phyloP scores from a whole-genome alignment of 306 rosid genomes.

The Boehmeria nivea region DNA sequence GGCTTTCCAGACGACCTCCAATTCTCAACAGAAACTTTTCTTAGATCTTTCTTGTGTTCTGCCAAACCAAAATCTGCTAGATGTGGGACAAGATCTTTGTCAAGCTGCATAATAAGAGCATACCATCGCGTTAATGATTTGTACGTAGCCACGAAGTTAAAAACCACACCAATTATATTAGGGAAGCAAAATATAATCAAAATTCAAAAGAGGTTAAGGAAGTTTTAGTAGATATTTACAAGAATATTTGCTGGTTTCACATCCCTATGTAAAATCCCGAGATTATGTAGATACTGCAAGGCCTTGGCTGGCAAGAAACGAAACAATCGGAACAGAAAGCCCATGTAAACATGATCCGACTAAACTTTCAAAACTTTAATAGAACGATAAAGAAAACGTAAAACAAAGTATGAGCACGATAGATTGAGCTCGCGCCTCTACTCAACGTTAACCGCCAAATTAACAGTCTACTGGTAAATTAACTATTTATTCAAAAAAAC shows the following conservation, averaged over 20 bases:
- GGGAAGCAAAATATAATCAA: slow-evolving; percentile 1
- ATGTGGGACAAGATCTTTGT: slow-evolving; percentile 56
- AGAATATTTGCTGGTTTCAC: slow-evolving; percentile 95
- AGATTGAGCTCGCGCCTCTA: too few species aligned
- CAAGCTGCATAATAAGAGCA: slow-evolving; percentile 58
- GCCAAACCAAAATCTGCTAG: slow-evolving; percentile 97
- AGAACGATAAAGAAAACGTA: too few species aligned
- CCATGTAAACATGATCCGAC: slow-evolving; percentile 1
- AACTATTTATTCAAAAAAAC: too few species aligned
- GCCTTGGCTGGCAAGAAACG: slow-evolving; percentile 66
- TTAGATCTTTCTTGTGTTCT: slow-evolving; percentile 56
- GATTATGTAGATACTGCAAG: slow-evolving; percentile 81
- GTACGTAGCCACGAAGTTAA: neutral
- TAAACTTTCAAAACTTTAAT: too few species aligned
- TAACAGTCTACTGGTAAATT: too few species aligned
- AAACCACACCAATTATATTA: neutral
- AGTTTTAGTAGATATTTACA: slow-evolving; percentile 46
- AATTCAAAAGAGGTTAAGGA: slow-evolving; percentile 12
- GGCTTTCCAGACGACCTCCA: slow-evolving; percentile 96
- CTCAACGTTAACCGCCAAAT: too few species aligned
- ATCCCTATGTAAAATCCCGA: slow-evolving; percentile 93
- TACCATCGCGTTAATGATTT: slow-evolving; percentile 7
- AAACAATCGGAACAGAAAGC: slow-evolving; percentile 23
- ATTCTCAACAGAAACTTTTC: slow-evolving; percentile 54
- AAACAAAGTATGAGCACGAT: too few species aligned